Evolutionary conservation across 805 yeast genomes (phyloP), one percentile per base, ranked within the genome.

Genomic region (Schwanniomyces pseudopolymorphus): DNA sequence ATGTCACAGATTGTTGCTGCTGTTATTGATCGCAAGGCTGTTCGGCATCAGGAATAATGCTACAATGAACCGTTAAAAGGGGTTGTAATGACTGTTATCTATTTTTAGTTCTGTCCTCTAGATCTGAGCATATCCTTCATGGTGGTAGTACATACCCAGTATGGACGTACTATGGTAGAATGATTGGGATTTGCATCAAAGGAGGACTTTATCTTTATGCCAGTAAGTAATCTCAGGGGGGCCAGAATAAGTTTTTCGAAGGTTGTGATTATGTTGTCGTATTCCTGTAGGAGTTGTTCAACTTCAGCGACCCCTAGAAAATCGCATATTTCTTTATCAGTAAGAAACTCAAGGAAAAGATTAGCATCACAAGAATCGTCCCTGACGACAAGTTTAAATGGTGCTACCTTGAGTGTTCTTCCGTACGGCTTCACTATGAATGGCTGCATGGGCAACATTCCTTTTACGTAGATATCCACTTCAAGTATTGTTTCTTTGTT

Each of bases 371-470:
- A 7, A 3, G 42, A 35, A 16, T 19, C 27, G 28, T 56, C 58
- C 7, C 46, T 28, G 9, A 67, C 44, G 7, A 51, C 42, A 1
- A 68, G 40, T 33, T 58, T 59, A 42, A 67, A 60, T 17, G 47
- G 49, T 1, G 62, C 53, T 1, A 61, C 46, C 35, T 66, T 66
- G 22, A 66, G 37, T 2, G 71, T 63, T 22, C 70, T 51, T 8
- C 53, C 52, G 31, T 47, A 64, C 2, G 70, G 71, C 40, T 64
- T 64, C 13, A 67, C 52, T 3, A 64, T 47, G 19, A 66, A 56
- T 11, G 57, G 54, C 11, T 46, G 40, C 19, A 35, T 22, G 1
- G 68, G 66, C 5, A 49, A 11, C 26, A 53, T 40, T 3, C 59
- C 60, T 10, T 26, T 36, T 3, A 65, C 27, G 20, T 39, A 48